Conservation (phyloP, 1,139 yeast genomes). For the Magnusiomyces paraingens region DNA sequence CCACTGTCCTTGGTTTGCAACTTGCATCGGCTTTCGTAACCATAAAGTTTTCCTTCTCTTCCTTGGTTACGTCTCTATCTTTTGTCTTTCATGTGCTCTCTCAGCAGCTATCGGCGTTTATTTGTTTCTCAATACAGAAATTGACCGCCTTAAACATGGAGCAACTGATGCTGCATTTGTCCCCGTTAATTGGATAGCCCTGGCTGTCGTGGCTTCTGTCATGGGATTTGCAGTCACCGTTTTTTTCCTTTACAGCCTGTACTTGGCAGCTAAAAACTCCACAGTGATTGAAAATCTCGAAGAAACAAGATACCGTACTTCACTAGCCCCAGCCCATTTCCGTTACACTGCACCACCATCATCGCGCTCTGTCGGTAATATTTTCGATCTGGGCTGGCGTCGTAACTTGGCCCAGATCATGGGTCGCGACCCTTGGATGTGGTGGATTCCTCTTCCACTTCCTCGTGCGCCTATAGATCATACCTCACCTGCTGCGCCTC, state of each 20-base stretch:
- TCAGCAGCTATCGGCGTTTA: conserved; percentile 39
- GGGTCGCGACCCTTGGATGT: conserved; percentile 59
- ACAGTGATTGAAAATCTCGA: conserved; percentile 85
- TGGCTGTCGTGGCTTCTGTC: conserved; percentile 55
- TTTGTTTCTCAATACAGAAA: neutral
- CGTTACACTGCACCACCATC: conserved; percentile 37
- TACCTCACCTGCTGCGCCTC: too few relatives aligned
- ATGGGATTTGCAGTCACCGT: conserved; percentile 54
- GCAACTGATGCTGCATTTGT: conserved; percentile 31
- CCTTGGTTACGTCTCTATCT: conserved; percentile 49
- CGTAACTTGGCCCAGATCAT: conserved; percentile 62
- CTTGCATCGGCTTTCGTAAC: conserved; percentile 78
- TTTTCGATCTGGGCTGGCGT: conserved; percentile 64
- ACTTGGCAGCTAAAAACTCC: conserved; percentile 50
- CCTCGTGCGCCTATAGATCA: too few relatives aligned
- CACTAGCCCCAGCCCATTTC: conserved; percentile 37
- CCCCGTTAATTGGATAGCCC: conserved; percentile 53
- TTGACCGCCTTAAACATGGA: neutral
- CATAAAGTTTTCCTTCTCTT: conserved; percentile 78
- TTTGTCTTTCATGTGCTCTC: conserved; percentile 39
- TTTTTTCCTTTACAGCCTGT: conserved; percentile 56
- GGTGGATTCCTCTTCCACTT: conserved; percentile 62
- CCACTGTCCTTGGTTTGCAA: conserved; percentile 96
- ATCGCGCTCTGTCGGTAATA: conserved; percentile 47
- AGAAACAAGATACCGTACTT: conserved; percentile 45